Base-by-base conservation (phyloP, 148 eudicot species). In the Fagopyrum esculentum region DNA sequence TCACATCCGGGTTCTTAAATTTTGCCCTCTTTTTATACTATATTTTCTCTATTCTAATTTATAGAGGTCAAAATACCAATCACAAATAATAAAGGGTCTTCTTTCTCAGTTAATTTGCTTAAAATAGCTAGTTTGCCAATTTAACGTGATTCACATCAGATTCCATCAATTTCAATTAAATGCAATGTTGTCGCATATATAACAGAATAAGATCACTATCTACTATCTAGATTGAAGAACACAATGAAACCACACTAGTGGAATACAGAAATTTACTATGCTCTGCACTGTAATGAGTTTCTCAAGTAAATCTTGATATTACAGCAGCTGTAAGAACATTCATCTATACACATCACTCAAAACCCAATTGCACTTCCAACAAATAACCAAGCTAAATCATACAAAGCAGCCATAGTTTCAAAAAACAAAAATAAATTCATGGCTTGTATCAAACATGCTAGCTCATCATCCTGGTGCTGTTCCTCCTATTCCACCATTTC, bases 401-500 rank as follows among this genome's bases (percentile, higher is more conserved):
- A 17, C 29, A 35, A 55, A 15, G 6, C 5, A 55, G 4, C 17
- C 17, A 54, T n/a, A 54, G 16, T 12, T 55, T 15, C 3, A 4
- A n/a, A 55, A n/a, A 6, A 55, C 59, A 55, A 16, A 55, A 15
- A 55, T 19, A 7, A 19, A 57, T 57, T 17, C 46, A 64, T 13
- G 70, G 30, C 69, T 22, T 22, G 26, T 22, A 22, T 22, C 26
- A 22, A 22, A 22, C 26, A 22, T 22, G 26, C 26, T 64, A 40
- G 46, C 40, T 35, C 45, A 75, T 80, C 47, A 90, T 74, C 84
- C 89, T 80, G n/a, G 86, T 77, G 85, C 97, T 94, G 77, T 90
- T 94, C 78, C 90, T 85, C 82, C 98, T 90, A 35, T 83, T 86
- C 96, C 97, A 92, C 98, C 98, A 95, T 80, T 90, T 92, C 87